phyloP scores from a whole-genome alignment of 192 early-diverging fungal genomes.

The Mortierella claussenii region DNA sequence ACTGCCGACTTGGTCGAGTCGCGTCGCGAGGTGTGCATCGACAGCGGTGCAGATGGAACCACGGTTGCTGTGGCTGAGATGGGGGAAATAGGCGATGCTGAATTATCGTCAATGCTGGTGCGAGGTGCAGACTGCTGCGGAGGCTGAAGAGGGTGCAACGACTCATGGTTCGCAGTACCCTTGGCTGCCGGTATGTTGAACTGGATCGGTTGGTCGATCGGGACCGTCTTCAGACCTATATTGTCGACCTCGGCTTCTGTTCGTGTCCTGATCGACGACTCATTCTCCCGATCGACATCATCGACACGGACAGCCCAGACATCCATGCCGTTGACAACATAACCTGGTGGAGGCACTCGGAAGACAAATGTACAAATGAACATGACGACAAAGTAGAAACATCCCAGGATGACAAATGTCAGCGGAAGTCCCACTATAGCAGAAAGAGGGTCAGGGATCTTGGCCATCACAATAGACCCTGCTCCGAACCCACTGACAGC shows the following conservation, averaged over 20 bases:
- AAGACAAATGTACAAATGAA: constrained; percentile 63
- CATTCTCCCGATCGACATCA: constrained; percentile 15
- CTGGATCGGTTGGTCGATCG: constrained; percentile 7
- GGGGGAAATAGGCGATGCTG: constrained; percentile 20
- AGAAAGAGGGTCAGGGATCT: constrained; percentile 70
- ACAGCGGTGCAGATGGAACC: constrained; percentile 13
- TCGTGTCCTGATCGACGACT: background rate
- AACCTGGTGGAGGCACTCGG: constrained; percentile 71
- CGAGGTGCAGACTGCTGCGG: constrained; percentile 19
- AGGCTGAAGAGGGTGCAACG: constrained; percentile 21
- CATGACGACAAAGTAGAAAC: constrained; percentile 70
- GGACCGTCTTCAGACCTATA: constrained; percentile 3
- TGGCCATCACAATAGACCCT: constrained; percentile 75
- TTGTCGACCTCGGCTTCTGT: constrained; percentile 13
- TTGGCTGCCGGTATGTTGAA: background rate
- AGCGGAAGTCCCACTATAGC: constrained; percentile 62
- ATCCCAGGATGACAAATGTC: constrained; percentile 76
- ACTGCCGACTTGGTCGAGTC: constrained; percentile 13
- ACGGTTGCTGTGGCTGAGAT: constrained; percentile 25
- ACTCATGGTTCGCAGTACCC: background rate
- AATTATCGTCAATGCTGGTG: constrained; percentile 21
- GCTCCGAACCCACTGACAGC: constrained; percentile 83
- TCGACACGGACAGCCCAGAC: constrained; percentile 54
- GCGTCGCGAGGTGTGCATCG: constrained; percentile 24
- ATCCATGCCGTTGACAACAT: constrained; percentile 70